Conservation (phyloP, 768 basidiomycete species). For the Podaxis sp. region DNA sequence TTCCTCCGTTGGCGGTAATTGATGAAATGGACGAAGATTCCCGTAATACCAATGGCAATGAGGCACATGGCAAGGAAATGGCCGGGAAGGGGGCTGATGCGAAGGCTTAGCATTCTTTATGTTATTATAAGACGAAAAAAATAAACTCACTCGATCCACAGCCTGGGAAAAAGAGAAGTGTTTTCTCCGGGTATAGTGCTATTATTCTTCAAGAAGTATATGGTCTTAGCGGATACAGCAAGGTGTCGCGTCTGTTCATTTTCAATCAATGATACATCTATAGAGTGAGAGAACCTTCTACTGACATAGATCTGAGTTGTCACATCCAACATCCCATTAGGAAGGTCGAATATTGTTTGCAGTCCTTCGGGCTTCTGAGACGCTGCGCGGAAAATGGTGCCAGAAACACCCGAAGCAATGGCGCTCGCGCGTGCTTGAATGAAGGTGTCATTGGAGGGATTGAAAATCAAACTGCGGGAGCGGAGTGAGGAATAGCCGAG, state of each 20-base stretch:
- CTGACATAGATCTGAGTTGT: conserved; percentile 53
- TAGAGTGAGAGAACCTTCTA: conserved; percentile 9
- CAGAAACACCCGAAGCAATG: conserved; percentile 52
- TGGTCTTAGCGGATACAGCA: conserved; percentile 50
- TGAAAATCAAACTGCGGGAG: conserved; percentile 40
- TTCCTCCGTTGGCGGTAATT: conserved; percentile 45
- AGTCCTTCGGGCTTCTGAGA: conserved; percentile 37
- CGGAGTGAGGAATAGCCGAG: neutral
- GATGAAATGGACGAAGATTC: conserved; percentile 44
- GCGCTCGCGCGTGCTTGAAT: conserved; percentile 50
- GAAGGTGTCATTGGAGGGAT: conserved; percentile 38
- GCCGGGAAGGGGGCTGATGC: conserved; percentile 47
- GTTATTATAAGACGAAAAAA: neutral
- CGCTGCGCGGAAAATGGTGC: conserved; percentile 58
- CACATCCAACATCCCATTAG: conserved; percentile 50
- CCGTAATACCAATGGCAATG: conserved; percentile 46
- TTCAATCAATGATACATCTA: neutral
- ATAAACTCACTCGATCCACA: conserved; percentile 57
- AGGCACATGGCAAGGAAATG: conserved; percentile 49
- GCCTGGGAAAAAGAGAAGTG: conserved; percentile 41
- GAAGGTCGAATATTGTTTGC: conserved; percentile 43
- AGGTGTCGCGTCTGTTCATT: conserved; percentile 50
- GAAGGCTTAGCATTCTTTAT: neutral
- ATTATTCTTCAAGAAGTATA: conserved; percentile 53
- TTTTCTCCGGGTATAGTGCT: conserved; percentile 35